Percentiles rank a stretch among this genome's conserved stretches.
Conservation (phyloP, 106 monocot species). For the Hemerocallis citrina region DNA sequence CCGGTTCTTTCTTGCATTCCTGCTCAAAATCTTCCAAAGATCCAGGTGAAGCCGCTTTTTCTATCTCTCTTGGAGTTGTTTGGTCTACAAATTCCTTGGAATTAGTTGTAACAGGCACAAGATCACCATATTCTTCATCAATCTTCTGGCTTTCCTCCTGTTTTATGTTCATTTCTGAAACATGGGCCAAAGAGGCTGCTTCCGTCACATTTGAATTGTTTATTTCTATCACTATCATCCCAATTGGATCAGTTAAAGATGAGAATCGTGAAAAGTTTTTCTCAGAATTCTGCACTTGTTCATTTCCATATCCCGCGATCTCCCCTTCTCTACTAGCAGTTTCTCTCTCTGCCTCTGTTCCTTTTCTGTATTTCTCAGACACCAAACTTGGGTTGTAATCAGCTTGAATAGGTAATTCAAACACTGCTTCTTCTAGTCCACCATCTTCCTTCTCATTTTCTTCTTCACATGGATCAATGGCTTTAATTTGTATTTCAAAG, state of each 20-base stretch:
- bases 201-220: background rate
- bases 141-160: background rate
- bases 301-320: background rate
- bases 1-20: background rate
- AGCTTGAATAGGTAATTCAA: conserved; percentile 1
- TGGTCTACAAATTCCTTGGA: background rate
- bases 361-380: background rate
- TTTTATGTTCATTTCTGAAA: background rate
- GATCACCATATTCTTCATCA: background rate
- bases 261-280: too few relatives aligned
- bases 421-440: background rate
- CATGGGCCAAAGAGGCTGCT: too few relatives aligned
- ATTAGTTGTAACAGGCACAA: too few relatives aligned
- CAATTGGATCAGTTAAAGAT: too few relatives aligned
- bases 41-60: too few relatives aligned
- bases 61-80: background rate
- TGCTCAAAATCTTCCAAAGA: background rate
- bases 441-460: background rate
- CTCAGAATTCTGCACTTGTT: background rate
- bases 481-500: conserved; percentile 6
- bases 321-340: background rate
- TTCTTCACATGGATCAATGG: background rate
- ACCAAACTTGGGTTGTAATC: background rate
- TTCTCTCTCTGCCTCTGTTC: conserved; percentile 3
- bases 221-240: background rate